phyloP scores from a whole-genome alignment of 192 early-diverging fungal species.

The Mortierella claussenii region DNA sequence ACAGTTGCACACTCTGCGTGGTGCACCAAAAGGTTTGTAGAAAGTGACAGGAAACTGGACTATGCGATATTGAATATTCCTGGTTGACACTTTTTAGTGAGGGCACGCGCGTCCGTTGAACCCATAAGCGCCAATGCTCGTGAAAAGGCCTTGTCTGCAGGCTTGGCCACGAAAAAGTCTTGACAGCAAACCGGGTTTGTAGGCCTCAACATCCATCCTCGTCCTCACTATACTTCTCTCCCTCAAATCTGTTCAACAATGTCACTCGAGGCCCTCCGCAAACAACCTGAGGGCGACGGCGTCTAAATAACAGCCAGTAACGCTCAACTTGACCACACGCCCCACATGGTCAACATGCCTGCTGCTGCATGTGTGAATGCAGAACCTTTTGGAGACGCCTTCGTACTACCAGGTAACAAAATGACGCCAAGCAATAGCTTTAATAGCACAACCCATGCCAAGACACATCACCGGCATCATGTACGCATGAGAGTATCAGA shows the following conservation, averaged over 20 bases:
- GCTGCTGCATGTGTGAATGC: slow-evolving; percentile 5
- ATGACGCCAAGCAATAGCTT: too few species aligned
- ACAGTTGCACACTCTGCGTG: slow-evolving; percentile 32
- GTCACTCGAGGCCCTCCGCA: slow-evolving; percentile 20
- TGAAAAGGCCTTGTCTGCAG: slow-evolving; percentile 48
- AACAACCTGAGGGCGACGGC: slow-evolving; percentile 31
- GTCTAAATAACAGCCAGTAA: slow-evolving; percentile 4
- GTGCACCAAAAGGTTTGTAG: slow-evolving; percentile 32
- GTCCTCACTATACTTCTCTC: slow-evolving; percentile 23
- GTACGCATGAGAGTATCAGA: slow-evolving; percentile 4
- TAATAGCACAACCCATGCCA: not conserved
- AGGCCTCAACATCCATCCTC: slow-evolving; percentile 4
- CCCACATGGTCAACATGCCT: slow-evolving; percentile 17
- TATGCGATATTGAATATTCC: not conserved
- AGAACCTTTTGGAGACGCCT: not conserved
- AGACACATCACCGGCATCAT: not conserved
- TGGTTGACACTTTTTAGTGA: not conserved
- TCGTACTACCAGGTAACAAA: too few species aligned
- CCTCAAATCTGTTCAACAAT: too few species aligned
- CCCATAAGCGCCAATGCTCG: slow-evolving; percentile 43
- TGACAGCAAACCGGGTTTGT: slow-evolving; percentile 42
- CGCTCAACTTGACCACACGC: slow-evolving; percentile 1
- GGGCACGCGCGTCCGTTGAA: slow-evolving; percentile 55
- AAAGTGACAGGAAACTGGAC: not conserved
- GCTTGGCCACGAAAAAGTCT: slow-evolving; percentile 36